Evolutionary conservation across 495 filamentous ascomycete genomes (phyloP).

Genomic region (Trichoderma erinaceum): DNA sequence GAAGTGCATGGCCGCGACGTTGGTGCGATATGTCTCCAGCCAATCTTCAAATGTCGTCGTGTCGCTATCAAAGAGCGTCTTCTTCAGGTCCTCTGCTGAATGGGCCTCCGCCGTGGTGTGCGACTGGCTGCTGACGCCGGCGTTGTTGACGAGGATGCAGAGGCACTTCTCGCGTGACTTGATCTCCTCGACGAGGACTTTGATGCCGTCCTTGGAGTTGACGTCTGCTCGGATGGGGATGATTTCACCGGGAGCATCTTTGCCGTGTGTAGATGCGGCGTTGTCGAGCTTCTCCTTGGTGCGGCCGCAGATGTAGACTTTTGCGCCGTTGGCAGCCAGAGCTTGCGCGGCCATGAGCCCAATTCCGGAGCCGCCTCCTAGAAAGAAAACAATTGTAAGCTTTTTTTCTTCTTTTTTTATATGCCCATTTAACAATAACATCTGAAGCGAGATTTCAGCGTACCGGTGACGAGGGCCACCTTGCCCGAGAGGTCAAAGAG

Average conservation of each 20-base stretch:
- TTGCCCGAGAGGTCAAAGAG: constrained; percentile 26
- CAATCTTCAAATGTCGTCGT: constrained; percentile 56
- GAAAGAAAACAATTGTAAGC: too few species aligned
- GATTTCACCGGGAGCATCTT: constrained; percentile 25
- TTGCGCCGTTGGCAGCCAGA: constrained; percentile 71
- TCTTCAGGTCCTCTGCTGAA: constrained; percentile 42
- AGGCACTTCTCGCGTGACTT: constrained; percentile 56
- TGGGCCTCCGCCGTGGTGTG: constrained; percentile 45
- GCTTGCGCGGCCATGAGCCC: constrained; percentile 78
- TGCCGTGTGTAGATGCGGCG: constrained; percentile 32
- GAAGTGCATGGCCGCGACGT: constrained; percentile 66
- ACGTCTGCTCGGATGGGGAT: constrained; percentile 37
- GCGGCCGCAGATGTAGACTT: constrained; percentile 80
- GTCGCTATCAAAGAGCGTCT: constrained; percentile 40
- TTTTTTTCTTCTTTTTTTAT: too few species aligned
- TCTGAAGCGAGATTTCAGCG: not conserved
- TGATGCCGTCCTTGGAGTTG: constrained; percentile 42
- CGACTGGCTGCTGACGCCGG: constrained; percentile 38
- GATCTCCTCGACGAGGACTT: constrained; percentile 57
- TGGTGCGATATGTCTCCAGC: constrained; percentile 63
- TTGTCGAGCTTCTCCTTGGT: constrained; percentile 40
- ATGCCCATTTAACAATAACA: too few species aligned
- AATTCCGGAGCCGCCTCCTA: constrained; percentile 49
- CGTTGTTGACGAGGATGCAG: constrained; percentile 76
- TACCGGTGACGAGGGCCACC: constrained; percentile 36